phyloP scores from a whole-genome alignment of 2,329 filamentous ascomycete species.

The Penicillium sp. region DNA sequence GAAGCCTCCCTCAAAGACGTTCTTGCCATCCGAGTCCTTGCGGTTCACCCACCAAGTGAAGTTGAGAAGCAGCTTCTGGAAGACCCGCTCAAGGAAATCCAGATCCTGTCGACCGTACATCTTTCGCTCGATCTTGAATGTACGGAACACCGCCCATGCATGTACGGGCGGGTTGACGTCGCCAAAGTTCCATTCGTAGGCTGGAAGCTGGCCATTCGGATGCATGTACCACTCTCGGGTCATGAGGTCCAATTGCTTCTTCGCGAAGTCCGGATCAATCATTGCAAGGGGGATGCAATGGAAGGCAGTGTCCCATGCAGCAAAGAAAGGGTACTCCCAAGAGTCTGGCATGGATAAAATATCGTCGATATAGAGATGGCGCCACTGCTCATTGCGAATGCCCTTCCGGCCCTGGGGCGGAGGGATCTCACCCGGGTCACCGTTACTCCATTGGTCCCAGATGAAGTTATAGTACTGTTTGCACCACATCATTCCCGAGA shows the following conservation, averaged over 20 bases:
- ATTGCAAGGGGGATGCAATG: slow-evolving; percentile 95
- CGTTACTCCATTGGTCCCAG: slow-evolving; percentile 97
- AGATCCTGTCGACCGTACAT: slow-evolving; percentile 93
- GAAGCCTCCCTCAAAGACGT: slow-evolving; percentile 96
- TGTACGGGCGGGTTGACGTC: slow-evolving; percentile 97
- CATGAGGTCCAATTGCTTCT: slow-evolving; percentile 95
- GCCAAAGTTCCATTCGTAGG: slow-evolving; percentile 96
- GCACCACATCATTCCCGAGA: slow-evolving; percentile 97
- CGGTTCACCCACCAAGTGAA: slow-evolving; percentile 99
- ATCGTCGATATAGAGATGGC: slow-evolving; percentile 91
- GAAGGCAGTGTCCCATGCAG: slow-evolving; percentile 95
- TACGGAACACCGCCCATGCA: slow-evolving; percentile 92
- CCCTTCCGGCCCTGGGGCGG: slow-evolving; percentile 79
- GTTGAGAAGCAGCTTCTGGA: slow-evolving; percentile 93
- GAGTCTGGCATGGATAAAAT: slow-evolving; percentile 97
- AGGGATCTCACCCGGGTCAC: slow-evolving; percentile 84
- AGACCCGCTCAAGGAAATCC: slow-evolving; percentile 93
- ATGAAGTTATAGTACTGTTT: slow-evolving; percentile 97
- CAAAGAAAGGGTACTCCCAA: slow-evolving; percentile 98
- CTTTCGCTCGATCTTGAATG: slow-evolving; percentile 98
- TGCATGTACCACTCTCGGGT: slow-evolving; percentile 99
- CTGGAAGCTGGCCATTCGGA: slow-evolving; percentile 91
- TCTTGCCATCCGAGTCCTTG: slow-evolving; percentile 92
- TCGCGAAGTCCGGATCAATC: slow-evolving; percentile 97
- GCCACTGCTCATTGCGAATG: slow-evolving; percentile 88